A percentile compares a stretch with the other conserved stretches of the same genome.
These are phyloP conservation scores for Fonsecaea nubica DNA, from an alignment of 2,329 filamentous ascomycete genomes.

Conservation along the genomic window DNA sequence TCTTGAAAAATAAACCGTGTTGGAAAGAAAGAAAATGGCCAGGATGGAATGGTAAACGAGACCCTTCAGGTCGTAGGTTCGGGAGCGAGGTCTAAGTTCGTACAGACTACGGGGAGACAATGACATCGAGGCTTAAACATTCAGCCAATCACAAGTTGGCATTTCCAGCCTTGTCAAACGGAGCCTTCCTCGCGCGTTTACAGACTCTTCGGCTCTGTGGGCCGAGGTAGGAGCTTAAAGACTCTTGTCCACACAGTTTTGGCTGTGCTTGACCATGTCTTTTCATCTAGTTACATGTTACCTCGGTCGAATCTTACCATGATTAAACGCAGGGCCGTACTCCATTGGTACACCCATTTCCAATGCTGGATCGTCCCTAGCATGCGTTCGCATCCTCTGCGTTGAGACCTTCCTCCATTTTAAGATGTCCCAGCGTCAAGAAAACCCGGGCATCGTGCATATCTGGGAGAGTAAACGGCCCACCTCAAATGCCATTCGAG, in stretches of 20 bases:
- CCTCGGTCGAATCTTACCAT: not conserved
- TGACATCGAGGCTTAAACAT: not conserved
- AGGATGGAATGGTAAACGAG: not conserved
- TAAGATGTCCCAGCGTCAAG: constrained; percentile 53
- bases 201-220: too few relatives aligned
- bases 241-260: too few relatives aligned
- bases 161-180: not conserved
- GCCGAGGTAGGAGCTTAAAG: too few relatives aligned
- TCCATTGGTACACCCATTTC: constrained; percentile 14
- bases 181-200: not conserved
- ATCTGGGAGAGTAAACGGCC: constrained; percentile 74
- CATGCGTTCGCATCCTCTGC: constrained; percentile 21
- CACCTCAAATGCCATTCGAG: constrained; percentile 65
- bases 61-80: not conserved
- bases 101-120: not conserved
- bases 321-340: not conserved
- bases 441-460: constrained; percentile 71
- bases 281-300: not conserved
- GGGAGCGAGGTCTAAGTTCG: not conserved
- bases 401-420: constrained; percentile 15
- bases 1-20: constrained; percentile 14
- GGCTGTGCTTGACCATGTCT: not conserved
- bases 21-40: not conserved
- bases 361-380: constrained; percentile 1
- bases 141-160: constrained; percentile 1